These are phyloP conservation scores for Curvularia sp. DNA, from an alignment of 2,329 filamentous ascomycete species.

Conservation along the genomic window DNA sequence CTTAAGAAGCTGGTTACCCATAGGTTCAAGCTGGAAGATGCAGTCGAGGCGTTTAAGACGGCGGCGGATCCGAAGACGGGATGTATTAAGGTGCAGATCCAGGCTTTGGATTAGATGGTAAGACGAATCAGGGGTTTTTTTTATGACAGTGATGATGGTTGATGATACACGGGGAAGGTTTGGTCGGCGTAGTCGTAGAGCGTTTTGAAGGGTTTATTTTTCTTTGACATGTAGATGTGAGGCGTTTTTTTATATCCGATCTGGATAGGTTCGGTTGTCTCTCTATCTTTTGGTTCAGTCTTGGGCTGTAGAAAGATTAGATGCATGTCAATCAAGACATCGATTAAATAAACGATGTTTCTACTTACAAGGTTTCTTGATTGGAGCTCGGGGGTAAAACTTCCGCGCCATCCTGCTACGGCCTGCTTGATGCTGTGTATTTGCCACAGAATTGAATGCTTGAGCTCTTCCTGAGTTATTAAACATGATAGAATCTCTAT, in stretches of 20 bases:
- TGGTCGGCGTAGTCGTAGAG: background rate
- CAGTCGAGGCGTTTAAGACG: slow-evolving; percentile 86
- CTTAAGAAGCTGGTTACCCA: slow-evolving; percentile 86
- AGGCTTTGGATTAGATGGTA: slow-evolving; percentile 59
- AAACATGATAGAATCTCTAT: too few species aligned
- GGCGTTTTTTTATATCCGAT: background rate
- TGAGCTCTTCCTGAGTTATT: too few species aligned
- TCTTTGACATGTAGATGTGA: background rate
- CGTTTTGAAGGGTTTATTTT: background rate
- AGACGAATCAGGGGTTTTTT: background rate
- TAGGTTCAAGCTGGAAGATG: slow-evolving; percentile 82
- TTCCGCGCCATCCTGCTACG: too few species aligned
- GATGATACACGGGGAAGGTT: background rate
- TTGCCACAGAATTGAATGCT: too few species aligned
- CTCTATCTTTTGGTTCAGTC: background rate
- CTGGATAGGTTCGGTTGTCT: background rate
- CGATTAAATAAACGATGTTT: too few species aligned
- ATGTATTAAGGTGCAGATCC: slow-evolving; percentile 97
- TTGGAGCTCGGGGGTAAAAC: too few species aligned
- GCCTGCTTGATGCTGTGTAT: too few species aligned
- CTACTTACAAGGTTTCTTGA: too few species aligned
- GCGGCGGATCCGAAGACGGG: slow-evolving; percentile 87
- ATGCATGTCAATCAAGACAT: background rate
- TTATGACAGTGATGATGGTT: background rate
- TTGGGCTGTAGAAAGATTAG: background rate